Conservation (phyloP, 306 rosid species). For the Trifolium dubium region DNA sequence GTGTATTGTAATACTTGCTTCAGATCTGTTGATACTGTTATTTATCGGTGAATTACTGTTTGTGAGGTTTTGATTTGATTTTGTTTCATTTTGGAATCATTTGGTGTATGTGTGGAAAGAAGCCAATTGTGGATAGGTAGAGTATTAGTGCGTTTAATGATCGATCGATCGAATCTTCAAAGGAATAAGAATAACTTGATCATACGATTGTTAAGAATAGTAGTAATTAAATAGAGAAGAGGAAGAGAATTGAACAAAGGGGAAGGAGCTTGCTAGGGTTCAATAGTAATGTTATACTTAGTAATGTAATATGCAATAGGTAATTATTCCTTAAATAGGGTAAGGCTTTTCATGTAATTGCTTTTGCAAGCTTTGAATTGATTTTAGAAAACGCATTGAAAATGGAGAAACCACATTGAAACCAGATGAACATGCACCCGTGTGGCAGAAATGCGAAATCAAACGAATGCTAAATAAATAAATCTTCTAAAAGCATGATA, state of each 20-base stretch:
- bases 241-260: not conserved
- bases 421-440: too few relatives aligned
- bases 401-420: too few relatives aligned
- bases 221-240: not conserved
- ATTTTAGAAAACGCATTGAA: too few relatives aligned
- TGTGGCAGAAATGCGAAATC: too few relatives aligned
- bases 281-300: not conserved
- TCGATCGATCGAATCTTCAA: conserved; percentile 21
- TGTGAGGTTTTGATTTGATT: conserved; percentile 9
- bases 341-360: not conserved
- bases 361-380: too few relatives aligned
- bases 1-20: conserved; percentile 12
- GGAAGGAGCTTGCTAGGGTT: not conserved
- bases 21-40: conserved; percentile 34
- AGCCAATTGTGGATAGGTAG: not conserved
- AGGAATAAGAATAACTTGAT: conserved; percentile 22
- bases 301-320: too few relatives aligned
- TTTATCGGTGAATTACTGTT: conserved; percentile 18
- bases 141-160: not conserved
- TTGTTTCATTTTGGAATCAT: not conserved
- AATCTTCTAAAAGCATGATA: not conserved
- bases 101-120: not conserved
- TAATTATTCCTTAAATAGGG: not conserved
- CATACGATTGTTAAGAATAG: not conserved
- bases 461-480: not conserved